Percentiles rank a stretch among this genome's conserved stretches.
Evolutionary conservation across 1,284 basidiomycete species (phyloP).

Genomic region (Lentinus polychrous): DNA sequence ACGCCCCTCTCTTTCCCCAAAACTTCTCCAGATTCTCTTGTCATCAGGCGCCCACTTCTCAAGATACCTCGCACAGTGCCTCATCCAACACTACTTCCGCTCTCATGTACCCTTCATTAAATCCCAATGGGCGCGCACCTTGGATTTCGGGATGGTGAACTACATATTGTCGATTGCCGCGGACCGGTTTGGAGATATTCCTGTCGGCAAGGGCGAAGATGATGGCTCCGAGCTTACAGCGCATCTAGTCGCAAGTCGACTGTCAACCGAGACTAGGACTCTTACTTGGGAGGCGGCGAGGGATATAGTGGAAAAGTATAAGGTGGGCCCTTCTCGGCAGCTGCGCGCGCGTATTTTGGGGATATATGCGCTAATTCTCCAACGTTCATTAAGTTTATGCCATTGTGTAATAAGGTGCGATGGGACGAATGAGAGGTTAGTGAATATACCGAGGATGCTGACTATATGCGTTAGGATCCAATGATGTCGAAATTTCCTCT

Average conservation of each 20-base stretch:
- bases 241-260: slow-evolving; percentile 62
- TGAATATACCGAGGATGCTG: slow-evolving; percentile 2
- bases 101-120: slow-evolving; percentile 67
- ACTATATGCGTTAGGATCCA: slow-evolving; percentile 47
- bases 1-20: slow-evolving; percentile 1
- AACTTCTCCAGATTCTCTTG: slow-evolving; percentile 49
- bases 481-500: slow-evolving; percentile 70
- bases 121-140: slow-evolving; percentile 58
- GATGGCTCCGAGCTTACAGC: slow-evolving; percentile 57
- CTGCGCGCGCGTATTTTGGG: no score
- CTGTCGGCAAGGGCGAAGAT: slow-evolving; percentile 62
- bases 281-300: slow-evolving; percentile 56
- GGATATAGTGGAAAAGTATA: slow-evolving; percentile 61
- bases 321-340: slow-evolving; percentile 35
- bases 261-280: slow-evolving; percentile 44
- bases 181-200: slow-evolving; percentile 54
- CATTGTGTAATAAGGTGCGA: slow-evolving; percentile 60
- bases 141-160: slow-evolving; percentile 50
- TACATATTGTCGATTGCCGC: slow-evolving; percentile 57
- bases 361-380: not conserved
- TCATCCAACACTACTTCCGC: slow-evolving; percentile 70
- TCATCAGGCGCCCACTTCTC: slow-evolving; percentile 69
- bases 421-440: slow-evolving; percentile 6
- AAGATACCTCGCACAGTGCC: slow-evolving; percentile 67
- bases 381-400: slow-evolving; percentile 50